Evolutionary conservation across 345 rosid genomes (phyloP), one percentile per base, ranked within the genome.

Genomic region (Passiflora organensis): DNA sequence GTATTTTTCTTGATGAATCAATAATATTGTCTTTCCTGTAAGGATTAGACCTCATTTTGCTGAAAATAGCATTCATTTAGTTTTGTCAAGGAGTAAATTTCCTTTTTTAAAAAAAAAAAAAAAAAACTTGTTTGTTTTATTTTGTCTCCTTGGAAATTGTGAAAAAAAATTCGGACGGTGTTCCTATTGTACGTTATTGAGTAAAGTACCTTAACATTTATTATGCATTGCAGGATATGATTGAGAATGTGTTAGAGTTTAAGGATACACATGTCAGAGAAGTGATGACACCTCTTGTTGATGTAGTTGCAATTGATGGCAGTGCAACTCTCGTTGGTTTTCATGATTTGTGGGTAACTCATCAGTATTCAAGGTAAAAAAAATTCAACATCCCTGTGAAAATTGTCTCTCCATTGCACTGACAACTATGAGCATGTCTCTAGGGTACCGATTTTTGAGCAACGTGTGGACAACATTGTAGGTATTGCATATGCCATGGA

Each of bases 401-500:
- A 18, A 25, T 34, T 14, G 13, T 24, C 13, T 53, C 42, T 43
- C 52, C 39, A 52, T 46, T 59, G 58, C 42, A 69, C 66, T 56
- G 51, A 79, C 25, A 20, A n/a, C 23, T 51, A 34, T 48, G 25
- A n/a, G n/a, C n/a, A 22, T 60, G 22, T 58, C 59, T 57, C 21
- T 74, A 93, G 99, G 91, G 97, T 93, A 56, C 97, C 97, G 72
- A 97, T 85, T 67, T 93, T 89, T 76, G 97, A 93, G 85, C 96
- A 93, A 82, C 95, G 97, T 13, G 75, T 93, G 67, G 99, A 89
- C 77, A 93, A 93, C 51, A 93, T 93, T 32, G 87, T 86, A 66
- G 99, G 99, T 32, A 86, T 93, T 55, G 99, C 95, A 53, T 89
- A 93, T 70, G 97, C 99, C 42, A 93, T 93, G 99, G 96, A 89